Conservation (phyloP, 2,329 filamentous ascomycete species). For the Gliomastix tumulicola region DNA sequence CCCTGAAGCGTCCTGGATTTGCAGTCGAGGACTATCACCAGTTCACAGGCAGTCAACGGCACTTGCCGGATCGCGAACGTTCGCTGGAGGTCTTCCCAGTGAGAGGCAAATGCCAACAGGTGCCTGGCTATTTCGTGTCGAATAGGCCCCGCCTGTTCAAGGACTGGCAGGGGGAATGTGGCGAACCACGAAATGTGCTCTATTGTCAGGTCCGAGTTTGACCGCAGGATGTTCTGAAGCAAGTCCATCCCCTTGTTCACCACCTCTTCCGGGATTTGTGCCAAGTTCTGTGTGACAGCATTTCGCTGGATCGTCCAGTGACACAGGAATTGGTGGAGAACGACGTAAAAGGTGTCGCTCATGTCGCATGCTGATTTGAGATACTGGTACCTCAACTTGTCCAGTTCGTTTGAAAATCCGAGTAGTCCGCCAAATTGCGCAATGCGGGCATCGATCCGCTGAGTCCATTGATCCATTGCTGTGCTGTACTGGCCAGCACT, state of each 20-base stretch:
- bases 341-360: slow-evolving; percentile 57
- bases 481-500: too few species aligned
- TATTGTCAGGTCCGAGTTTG: slow-evolving; percentile 22
- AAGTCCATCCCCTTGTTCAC: neutral
- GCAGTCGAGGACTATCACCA: slow-evolving; percentile 13
- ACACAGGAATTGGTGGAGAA: slow-evolving; percentile 60
- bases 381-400: slow-evolving; percentile 42
- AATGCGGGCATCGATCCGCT: slow-evolving; percentile 9
- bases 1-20: slow-evolving; percentile 13
- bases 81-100: neutral
- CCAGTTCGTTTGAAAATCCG: slow-evolving; percentile 20
- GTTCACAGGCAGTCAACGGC: slow-evolving; percentile 19
- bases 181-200: slow-evolving; percentile 23
- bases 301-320: slow-evolving; percentile 36
- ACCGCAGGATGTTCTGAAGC: slow-evolving; percentile 21
- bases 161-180: slow-evolving; percentile 21
- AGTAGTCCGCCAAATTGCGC: slow-evolving; percentile 6
- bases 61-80: slow-evolving; percentile 5
- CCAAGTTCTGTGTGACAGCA: too few species aligned
- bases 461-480: too few species aligned
- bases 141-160: too few species aligned
- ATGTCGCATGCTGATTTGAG: slow-evolving; percentile 47
- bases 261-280: too few species aligned
- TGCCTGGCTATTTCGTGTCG: too few species aligned
- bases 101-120: neutral